phyloP scores from a whole-genome alignment of 108 stramenopile species.

The Fragilaria radians region DNA sequence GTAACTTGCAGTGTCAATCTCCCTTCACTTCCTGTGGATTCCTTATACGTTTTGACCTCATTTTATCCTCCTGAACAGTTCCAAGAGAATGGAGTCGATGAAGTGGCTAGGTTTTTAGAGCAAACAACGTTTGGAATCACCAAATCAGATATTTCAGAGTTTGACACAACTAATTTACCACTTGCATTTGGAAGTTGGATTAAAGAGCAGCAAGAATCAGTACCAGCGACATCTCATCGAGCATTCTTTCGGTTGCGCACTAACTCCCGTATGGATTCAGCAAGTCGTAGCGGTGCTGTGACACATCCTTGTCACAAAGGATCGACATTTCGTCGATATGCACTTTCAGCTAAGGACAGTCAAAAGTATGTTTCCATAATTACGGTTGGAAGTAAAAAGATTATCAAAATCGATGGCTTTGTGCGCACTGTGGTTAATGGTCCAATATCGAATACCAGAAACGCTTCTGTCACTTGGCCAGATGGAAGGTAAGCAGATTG shows the following conservation, averaged over 20 bases:
- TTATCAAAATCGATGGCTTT: neutral
- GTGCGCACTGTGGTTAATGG: neutral
- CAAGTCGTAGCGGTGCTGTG: conserved; percentile 12
- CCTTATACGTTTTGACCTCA: neutral
- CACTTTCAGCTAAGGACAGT: conserved; percentile 23
- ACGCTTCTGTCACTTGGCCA: neutral
- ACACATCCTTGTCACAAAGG: conserved; percentile 39
- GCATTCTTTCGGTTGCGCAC: conserved; percentile 32
- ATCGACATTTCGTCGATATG: conserved; percentile 15
- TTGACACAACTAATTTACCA: conserved; percentile 8
- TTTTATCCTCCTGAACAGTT: neutral
- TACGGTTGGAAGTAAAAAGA: neutral
- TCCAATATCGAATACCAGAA: neutral
- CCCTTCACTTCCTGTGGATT: neutral
- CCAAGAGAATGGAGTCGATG: neutral
- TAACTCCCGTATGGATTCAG: conserved; percentile 30
- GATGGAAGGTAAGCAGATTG: neutral
- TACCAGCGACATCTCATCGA: conserved; percentile 26
- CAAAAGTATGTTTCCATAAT: neutral
- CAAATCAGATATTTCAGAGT: conserved; percentile 19
- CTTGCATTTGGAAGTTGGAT: conserved; percentile 8
- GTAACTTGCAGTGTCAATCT: neutral
- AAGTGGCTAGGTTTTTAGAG: conserved; percentile 48
- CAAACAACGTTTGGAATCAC: conserved; percentile 48
- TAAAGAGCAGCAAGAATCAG: conserved; percentile 17